Conservation (phyloP, 1,139 yeast genomes). For the Blastobotrys petasosporus region DNA sequence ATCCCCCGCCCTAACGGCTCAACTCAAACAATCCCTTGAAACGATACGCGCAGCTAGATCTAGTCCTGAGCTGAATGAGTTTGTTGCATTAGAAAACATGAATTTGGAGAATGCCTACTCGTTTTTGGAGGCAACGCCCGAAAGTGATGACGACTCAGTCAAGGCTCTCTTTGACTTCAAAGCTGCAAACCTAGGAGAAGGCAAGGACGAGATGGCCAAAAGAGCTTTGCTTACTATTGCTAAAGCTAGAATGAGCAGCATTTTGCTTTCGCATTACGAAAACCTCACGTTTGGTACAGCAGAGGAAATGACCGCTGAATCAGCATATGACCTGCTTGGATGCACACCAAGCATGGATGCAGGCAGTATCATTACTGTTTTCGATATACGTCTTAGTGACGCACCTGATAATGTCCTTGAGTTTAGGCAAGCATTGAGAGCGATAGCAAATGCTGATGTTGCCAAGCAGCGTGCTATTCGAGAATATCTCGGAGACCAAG, state of each 20-base stretch:
- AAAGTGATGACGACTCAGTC: conserved; percentile 71
- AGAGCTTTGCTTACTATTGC: conserved; percentile 59
- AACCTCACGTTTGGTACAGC: conserved; percentile 16
- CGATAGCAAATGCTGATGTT: conserved; percentile 25
- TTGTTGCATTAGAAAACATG: conserved; percentile 50
- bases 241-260: conserved; percentile 43
- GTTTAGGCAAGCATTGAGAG: conserved; percentile 32
- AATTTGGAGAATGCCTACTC: conserved; percentile 53
- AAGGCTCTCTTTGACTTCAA: conserved; percentile 48
- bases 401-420: conserved; percentile 28
- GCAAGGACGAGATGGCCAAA: conserved; percentile 38
- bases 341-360: conserved; percentile 27
- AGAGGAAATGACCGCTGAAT: conserved; percentile 40
- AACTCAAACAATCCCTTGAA: conserved; percentile 20
- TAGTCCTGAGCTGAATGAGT: conserved; percentile 41
- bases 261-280: conserved; percentile 31
- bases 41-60: conserved; percentile 25
- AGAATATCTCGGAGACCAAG: conserved; percentile 1
- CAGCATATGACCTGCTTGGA: conserved; percentile 51
- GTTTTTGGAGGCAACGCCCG: conserved; percentile 53
- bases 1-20: conserved; percentile 14
- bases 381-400: conserved; percentile 31
- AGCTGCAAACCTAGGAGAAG: conserved; percentile 45
- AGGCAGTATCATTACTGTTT: conserved; percentile 27
- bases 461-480: not conserved